Percentiles rank a stretch among this genome's conserved stretches.
These are phyloP conservation scores for Cryptosporidium viatorum DNA, from an alignment of 169 alveolate genomes.

Conservation along the genomic window DNA sequence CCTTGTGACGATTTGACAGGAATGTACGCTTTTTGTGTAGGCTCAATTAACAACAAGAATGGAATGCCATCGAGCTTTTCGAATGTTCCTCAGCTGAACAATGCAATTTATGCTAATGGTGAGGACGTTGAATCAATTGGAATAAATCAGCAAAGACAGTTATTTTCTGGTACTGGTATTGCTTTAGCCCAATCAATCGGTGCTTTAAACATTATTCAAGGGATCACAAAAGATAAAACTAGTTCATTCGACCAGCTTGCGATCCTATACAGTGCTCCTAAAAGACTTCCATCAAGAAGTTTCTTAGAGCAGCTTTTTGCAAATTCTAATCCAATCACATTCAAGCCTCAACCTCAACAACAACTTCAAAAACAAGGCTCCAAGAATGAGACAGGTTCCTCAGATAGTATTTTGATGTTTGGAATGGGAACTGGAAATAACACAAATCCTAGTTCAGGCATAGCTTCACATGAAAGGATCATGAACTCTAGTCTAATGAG, in stretches of 20 bases:
- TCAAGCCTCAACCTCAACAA: conserved; percentile 15
- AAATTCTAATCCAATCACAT: conserved; percentile 29
- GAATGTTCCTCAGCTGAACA: conserved; percentile 35
- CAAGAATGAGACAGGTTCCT: not conserved
- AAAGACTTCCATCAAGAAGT: conserved; percentile 42
- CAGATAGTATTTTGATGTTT: conserved; percentile 6
- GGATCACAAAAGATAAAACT: conserved; percentile 40
- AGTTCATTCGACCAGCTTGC: conserved; percentile 68
- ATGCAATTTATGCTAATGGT: conserved; percentile 55
- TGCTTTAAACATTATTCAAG: conserved; percentile 63
- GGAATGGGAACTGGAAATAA: conserved; percentile 24
- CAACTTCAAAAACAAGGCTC: not conserved
- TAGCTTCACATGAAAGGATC: not conserved
- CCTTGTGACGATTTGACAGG: conserved; percentile 76
- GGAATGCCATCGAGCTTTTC: conserved; percentile 55
- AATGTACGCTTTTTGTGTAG: conserved; percentile 74
- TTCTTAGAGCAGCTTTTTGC: conserved; percentile 55
- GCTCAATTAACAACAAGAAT: conserved; percentile 49
- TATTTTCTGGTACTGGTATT: conserved; percentile 71
- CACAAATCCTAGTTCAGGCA: not conserved
- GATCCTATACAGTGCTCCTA: conserved; percentile 50
- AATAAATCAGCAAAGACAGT: conserved; percentile 50
- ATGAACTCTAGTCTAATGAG: conserved; percentile 10
- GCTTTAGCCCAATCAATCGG: conserved; percentile 74
- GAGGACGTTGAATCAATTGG: conserved; percentile 72